phyloP scores from a whole-genome alignment of 2,329 filamentous ascomycete species.

The Samsoniella hepiali region DNA sequence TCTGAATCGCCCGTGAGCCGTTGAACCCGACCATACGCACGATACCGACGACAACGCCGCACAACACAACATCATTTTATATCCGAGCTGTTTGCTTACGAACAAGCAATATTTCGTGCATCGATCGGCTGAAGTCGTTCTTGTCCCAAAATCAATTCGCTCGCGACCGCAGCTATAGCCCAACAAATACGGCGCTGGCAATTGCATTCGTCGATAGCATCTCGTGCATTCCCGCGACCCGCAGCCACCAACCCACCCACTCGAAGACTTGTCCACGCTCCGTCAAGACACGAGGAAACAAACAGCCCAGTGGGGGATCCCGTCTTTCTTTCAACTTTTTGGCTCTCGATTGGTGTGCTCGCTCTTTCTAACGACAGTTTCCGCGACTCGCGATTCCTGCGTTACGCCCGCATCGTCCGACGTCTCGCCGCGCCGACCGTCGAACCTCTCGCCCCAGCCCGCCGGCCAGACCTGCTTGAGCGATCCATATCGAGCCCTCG shows the following conservation, averaged over 20 bases:
- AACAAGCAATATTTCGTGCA: no score
- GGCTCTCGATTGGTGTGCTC: background rate
- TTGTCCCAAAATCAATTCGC: background rate
- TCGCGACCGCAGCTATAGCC: background rate
- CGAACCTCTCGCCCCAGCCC: background rate
- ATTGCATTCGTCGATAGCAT: background rate
- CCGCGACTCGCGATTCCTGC: background rate
- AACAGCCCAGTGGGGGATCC: background rate
- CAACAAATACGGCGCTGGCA: background rate
- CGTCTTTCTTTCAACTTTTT: background rate
- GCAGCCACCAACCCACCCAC: conserved; percentile 3
- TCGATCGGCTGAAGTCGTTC: background rate
- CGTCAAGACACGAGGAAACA: background rate
- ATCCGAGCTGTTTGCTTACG: background rate
- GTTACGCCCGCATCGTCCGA: background rate
- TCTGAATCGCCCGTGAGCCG: background rate
- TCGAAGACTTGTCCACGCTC: conserved; percentile 1
- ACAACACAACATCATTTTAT: background rate
- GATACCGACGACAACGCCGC: background rate
- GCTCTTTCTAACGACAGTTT: background rate
- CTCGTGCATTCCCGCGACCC: background rate
- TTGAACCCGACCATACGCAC: background rate
- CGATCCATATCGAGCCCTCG: background rate
- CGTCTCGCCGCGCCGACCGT: background rate
- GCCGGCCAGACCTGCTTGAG: background rate